These are phyloP conservation scores for Eucalyptus cladocalyx DNA, from an alignment of 345 rosid species.

Conservation along the genomic window DNA sequence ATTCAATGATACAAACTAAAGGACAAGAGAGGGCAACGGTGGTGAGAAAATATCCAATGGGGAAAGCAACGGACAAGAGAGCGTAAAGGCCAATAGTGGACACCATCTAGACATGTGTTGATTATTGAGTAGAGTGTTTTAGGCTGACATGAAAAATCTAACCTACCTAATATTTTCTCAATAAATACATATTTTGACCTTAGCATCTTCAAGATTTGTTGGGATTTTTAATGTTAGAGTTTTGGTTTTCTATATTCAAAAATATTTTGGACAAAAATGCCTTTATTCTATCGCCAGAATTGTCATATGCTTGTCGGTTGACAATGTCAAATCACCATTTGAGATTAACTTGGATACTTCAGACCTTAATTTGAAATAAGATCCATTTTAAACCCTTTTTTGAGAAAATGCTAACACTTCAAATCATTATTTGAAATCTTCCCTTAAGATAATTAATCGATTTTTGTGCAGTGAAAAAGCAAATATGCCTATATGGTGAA, in stretches of 20 bases:
- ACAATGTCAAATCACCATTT: neutral
- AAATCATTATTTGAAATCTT: too few relatives aligned
- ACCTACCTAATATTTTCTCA: neutral
- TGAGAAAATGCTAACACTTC: too few relatives aligned
- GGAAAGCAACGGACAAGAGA: neutral
- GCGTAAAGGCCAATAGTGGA: neutral
- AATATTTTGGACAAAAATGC: neutral
- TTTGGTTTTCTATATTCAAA: neutral
- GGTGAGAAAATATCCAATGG: neutral
- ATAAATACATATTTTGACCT: neutral
- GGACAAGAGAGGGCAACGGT: neutral
- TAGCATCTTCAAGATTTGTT: neutral
- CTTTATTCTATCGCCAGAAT: neutral
- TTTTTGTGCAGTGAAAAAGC: neutral
- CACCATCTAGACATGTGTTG: neutral
- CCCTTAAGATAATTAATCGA: too few relatives aligned
- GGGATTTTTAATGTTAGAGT: neutral
- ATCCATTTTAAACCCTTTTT: too few relatives aligned
- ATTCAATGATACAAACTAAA: neutral
- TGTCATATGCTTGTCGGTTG: neutral
- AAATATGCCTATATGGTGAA: neutral
- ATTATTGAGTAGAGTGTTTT: neutral
- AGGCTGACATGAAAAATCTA: neutral
- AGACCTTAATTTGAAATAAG: neutral
- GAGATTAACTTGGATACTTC: neutral